Percentiles rank a stretch among this genome's conserved stretches.
phyloP scores from a whole-genome alignment of 768 basidiomycete species.

The Boletus subcaerulescens region DNA sequence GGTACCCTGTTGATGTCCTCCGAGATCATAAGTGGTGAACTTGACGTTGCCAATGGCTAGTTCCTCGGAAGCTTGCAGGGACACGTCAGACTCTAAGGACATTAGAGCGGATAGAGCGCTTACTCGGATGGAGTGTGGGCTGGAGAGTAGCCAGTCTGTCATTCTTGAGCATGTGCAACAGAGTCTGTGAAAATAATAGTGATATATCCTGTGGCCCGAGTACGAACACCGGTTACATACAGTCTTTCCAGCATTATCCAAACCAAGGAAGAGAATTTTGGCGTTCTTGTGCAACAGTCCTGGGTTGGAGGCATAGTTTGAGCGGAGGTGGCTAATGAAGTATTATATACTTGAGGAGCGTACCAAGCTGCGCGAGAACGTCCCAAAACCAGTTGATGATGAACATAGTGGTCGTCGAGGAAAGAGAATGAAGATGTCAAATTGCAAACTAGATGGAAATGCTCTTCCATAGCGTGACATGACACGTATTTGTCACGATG shows the following conservation, averaged over 20 bases:
- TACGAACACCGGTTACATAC: slow-evolving; percentile 43
- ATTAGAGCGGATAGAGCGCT: slow-evolving; percentile 25
- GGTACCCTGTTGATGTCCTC: slow-evolving; percentile 94
- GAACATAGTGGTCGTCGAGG: slow-evolving; percentile 53
- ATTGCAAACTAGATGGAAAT: slow-evolving; percentile 7
- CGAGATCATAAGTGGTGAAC: slow-evolving; percentile 97
- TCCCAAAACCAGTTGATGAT: slow-evolving; percentile 97
- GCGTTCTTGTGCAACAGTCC: slow-evolving; percentile 97
- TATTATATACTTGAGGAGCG: slow-evolving; percentile 19
- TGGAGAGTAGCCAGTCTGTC: slow-evolving; percentile 96
- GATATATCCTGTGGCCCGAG: not conserved
- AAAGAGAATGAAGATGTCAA: slow-evolving; percentile 18
- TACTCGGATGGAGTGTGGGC: slow-evolving; percentile 97
- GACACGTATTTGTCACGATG: slow-evolving; percentile 10
- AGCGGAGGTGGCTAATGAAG: not conserved
- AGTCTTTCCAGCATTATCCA: slow-evolving; percentile 99
- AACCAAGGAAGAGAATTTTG: slow-evolving; percentile 98
- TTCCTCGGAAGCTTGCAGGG: slow-evolving; percentile 85
- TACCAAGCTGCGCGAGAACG: slow-evolving; percentile 89
- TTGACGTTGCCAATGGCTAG: slow-evolving; percentile 98
- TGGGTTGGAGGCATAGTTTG: slow-evolving; percentile 28
- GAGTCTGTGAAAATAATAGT: slow-evolving; percentile 53
- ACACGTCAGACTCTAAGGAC: slow-evolving; percentile 6
- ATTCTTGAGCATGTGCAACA: slow-evolving; percentile 99
- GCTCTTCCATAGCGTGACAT: slow-evolving; percentile 10